phyloP scores from a whole-genome alignment of 75 land plant species.

The Larix kaempferi region DNA sequence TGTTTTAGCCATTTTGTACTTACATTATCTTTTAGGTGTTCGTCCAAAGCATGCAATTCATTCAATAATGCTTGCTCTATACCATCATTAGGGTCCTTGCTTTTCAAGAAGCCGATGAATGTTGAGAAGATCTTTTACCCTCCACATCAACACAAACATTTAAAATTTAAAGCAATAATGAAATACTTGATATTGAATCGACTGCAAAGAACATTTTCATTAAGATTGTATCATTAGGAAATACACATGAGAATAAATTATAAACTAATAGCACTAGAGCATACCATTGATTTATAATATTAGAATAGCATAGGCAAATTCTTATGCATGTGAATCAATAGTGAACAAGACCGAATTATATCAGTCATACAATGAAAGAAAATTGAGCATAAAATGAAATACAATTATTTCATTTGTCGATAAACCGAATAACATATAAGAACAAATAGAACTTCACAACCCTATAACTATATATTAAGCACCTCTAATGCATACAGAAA shows the following conservation, averaged over 20 bases:
- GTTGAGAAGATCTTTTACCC: constrained; percentile 24
- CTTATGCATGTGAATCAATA: background rate
- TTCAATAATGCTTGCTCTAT: constrained; percentile 72
- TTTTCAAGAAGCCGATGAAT: constrained; percentile 82
- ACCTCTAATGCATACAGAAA: background rate
- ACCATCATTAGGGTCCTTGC: constrained; percentile 89
- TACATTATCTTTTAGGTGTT: constrained; percentile 74
- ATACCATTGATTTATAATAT: background rate
- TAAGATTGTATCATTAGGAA: background rate
- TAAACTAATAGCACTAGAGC: background rate
- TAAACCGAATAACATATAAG: background rate
- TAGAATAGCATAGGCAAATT: background rate
- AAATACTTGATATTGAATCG: background rate
- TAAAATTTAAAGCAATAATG: background rate
- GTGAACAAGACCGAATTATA: background rate
- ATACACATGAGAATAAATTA: background rate
- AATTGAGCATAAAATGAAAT: background rate
- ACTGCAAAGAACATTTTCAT: background rate
- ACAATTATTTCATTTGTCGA: background rate
- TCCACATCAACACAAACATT: constrained; percentile 30
- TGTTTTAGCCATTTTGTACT: constrained; percentile 14
- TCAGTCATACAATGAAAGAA: background rate
- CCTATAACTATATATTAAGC: background rate
- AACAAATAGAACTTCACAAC: background rate
- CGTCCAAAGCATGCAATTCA: constrained; percentile 69